Conservation (phyloP, 805 yeast genomes). For the Zygosaccharomyces pseudorouxii region DNA sequence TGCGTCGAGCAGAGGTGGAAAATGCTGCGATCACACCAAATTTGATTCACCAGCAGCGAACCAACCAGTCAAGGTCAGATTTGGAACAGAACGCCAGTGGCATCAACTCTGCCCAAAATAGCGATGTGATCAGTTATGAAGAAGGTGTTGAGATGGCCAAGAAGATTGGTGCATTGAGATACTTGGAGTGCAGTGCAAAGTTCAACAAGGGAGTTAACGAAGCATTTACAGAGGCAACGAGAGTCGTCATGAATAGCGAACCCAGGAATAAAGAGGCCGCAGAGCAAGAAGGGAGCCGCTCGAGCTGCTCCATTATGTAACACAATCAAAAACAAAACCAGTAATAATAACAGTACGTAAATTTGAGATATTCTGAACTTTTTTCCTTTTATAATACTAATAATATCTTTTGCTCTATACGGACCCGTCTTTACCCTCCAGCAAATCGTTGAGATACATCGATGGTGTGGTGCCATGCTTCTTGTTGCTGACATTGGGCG, state of each 20-base stretch:
- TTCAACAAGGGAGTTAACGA: constrained; percentile 97
- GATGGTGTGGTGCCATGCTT: constrained; percentile 22
- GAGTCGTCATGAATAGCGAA: constrained; percentile 88
- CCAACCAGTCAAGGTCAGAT: constrained; percentile 13
- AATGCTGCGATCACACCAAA: constrained; percentile 31
- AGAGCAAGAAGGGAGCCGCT: constrained; percentile 33
- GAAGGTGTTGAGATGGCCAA: constrained; percentile 93
- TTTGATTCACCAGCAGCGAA: constrained; percentile 27
- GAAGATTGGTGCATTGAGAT: constrained; percentile 87
- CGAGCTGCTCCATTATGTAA: constrained; percentile 42
- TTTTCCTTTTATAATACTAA: constrained; percentile 1
- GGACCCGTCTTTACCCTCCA: constrained; percentile 13
- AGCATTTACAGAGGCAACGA: constrained; percentile 97
- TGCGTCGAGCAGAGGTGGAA: constrained; percentile 65
- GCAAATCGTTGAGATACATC: constrained; percentile 28
- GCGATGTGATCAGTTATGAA: constrained; percentile 71
- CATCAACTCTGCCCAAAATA: constrained; percentile 18
- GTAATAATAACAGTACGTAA: background rate
- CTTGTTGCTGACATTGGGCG: background rate
- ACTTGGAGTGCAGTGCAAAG: constrained; percentile 95
- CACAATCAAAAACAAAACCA: constrained; percentile 1
- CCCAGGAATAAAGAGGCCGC: constrained; percentile 63
- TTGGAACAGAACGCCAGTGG: constrained; percentile 15
- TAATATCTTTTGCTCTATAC: background rate
- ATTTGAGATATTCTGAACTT: background rate